A percentile compares a stretch with the other conserved stretches of the same genome.
phyloP scores from a whole-genome alignment of 2,329 filamentous ascomycete species.

The Epichloe glyceriae region DNA sequence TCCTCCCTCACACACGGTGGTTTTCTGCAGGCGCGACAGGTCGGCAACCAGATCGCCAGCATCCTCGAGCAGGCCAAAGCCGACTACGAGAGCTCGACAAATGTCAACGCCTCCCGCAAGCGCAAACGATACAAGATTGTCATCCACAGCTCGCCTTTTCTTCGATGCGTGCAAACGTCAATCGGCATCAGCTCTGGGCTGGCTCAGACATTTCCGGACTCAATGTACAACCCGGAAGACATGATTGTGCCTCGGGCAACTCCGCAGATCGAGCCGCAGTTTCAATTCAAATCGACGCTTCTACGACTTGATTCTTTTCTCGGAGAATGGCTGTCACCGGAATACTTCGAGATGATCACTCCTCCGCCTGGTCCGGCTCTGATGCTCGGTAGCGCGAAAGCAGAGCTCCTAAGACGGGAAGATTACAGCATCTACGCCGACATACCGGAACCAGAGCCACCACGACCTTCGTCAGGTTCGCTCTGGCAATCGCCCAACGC shows the following conservation, averaged over 20 bases:
- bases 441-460: constrained; percentile 10
- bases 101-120: constrained; percentile 15
- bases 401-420: constrained; percentile 66
- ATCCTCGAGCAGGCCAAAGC: constrained; percentile 45
- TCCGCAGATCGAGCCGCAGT: constrained; percentile 11
- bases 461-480: constrained; percentile 13
- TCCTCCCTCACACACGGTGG: constrained; percentile 84
- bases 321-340: constrained; percentile 87
- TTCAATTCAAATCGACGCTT: constrained; percentile 40
- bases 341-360: constrained; percentile 87
- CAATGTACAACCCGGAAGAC: constrained; percentile 20
- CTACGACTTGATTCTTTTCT: constrained; percentile 84
- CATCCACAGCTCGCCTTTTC: constrained; percentile 86
- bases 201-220: constrained; percentile 37
- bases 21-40: constrained; percentile 72
- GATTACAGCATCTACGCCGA: constrained; percentile 43
- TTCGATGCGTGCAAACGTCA: constrained; percentile 86
- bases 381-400: constrained; percentile 83
- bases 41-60: constrained; percentile 73
- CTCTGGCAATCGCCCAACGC: constrained; percentile 21
- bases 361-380: constrained; percentile 74
- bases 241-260: constrained; percentile 21
- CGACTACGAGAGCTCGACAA: constrained; percentile 24
- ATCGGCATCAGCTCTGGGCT: constrained; percentile 80
- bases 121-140: constrained; percentile 62